Percentiles rank a stretch among this genome's conserved stretches.
Evolutionary conservation across 306 rosid species (phyloP).

Genomic region (barrel medic (Medicago truncatula)): DNA sequence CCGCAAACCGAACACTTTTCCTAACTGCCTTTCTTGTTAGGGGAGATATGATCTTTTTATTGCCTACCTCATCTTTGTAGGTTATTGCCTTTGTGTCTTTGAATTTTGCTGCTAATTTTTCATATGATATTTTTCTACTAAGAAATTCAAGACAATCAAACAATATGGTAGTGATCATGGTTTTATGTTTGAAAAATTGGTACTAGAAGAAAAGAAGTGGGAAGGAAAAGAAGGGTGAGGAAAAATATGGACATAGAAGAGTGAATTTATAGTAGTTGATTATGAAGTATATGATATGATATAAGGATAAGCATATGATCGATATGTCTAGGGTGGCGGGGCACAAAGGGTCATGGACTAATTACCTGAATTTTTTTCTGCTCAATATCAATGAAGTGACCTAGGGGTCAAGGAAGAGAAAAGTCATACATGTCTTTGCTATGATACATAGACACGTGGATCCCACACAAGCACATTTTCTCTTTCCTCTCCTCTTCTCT

Average conservation of each 20-base stretch:
- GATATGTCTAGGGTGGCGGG: constrained; percentile 1
- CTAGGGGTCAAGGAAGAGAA: too few relatives aligned
- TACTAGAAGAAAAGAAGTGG: neutral
- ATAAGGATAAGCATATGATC: constrained; percentile 3
- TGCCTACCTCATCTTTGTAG: constrained; percentile 59
- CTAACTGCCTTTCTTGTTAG: constrained; percentile 26
- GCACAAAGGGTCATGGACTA: neutral
- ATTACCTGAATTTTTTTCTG: neutral
- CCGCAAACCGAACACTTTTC: constrained; percentile 41
- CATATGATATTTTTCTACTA: constrained; percentile 5
- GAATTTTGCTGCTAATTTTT: constrained; percentile 7
- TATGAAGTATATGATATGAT: neutral
- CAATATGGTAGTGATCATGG: constrained; percentile 42
- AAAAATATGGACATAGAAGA: constrained; percentile 3
- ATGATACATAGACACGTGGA: too few relatives aligned
- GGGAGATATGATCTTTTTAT: constrained; percentile 3
- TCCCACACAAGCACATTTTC: too few relatives aligned
- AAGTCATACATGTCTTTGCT: too few relatives aligned
- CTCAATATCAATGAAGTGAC: too few relatives aligned
- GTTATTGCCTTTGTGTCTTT: constrained; percentile 32
- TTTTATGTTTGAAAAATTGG: neutral
- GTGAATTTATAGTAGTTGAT: constrained; percentile 29
- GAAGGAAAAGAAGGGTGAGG: constrained; percentile 14
- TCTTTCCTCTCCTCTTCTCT: too few relatives aligned
- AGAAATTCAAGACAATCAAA: constrained; percentile 26